These are phyloP conservation scores for Uncinocarpus reesii DNA, from an alignment of 2,329 filamentous ascomycete species.

Conservation along the genomic window DNA sequence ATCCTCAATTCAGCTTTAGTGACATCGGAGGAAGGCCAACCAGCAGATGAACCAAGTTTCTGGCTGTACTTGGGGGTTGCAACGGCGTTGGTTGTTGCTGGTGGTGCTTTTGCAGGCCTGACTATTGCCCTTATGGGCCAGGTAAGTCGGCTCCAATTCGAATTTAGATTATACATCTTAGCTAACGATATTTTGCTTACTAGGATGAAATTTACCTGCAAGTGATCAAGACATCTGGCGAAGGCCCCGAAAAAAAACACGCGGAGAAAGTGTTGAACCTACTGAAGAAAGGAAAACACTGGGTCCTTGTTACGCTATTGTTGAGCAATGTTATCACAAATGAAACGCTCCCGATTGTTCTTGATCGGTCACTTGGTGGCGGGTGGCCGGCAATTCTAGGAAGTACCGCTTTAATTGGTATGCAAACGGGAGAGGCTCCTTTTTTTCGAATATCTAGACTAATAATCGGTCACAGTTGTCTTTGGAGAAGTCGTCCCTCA, in stretches of 20 bases:
- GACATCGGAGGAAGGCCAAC: conserved; percentile 31
- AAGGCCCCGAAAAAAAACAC: conserved; percentile 76
- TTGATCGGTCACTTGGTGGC: conserved; percentile 86
- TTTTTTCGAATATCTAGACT: not conserved
- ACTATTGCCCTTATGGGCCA: conserved; percentile 60
- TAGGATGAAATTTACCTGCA: conserved; percentile 95
- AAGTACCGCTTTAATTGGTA: conserved; percentile 89
- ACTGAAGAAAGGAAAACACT: conserved; percentile 84
- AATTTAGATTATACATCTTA: not conserved
- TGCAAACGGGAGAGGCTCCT: conserved; percentile 21
- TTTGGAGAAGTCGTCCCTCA: conserved; percentile 96
- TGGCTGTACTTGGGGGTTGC: conserved; percentile 77
- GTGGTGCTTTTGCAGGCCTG: conserved; percentile 87
- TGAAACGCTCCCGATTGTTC: conserved; percentile 86
- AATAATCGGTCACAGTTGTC: conserved; percentile 60
- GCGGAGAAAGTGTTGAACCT: conserved; percentile 70
- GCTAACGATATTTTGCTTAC: conserved; percentile 6
- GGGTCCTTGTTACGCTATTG: conserved; percentile 89
- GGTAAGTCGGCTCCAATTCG: conserved; percentile 22
- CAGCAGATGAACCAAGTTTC: conserved; percentile 52
- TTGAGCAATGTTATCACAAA: conserved; percentile 97
- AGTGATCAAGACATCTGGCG: conserved; percentile 76
- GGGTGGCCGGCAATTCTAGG: conserved; percentile 90
- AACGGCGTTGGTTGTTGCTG: conserved; percentile 68
- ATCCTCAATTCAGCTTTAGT: conserved; percentile 18